Evolutionary conservation across 2,329 filamentous ascomycete species (phyloP).

Genomic region (Macroventuria anomochaeta): DNA sequence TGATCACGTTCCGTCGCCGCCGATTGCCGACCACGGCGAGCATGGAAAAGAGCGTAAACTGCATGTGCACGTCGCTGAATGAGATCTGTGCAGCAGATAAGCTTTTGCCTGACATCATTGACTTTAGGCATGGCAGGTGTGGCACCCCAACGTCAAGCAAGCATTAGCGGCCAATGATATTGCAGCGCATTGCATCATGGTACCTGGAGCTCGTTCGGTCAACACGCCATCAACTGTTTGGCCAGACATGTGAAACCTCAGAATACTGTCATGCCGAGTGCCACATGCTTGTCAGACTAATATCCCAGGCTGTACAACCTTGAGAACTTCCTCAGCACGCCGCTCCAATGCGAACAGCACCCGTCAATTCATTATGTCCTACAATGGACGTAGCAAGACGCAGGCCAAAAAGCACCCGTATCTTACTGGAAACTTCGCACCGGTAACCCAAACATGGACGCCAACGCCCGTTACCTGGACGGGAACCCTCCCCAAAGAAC

Average conservation of each 20-base stretch:
- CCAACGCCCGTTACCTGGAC: slow-evolving; percentile 64
- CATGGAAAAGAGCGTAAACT: slow-evolving; percentile 1
- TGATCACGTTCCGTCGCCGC: slow-evolving; percentile 6
- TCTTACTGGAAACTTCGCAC: slow-evolving; percentile 73
- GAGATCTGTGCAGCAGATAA: slow-evolving; percentile 23
- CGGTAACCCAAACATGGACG: slow-evolving; percentile 62
- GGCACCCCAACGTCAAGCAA: slow-evolving; percentile 9
- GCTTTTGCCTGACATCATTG: slow-evolving; percentile 39
- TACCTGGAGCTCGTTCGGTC: slow-evolving; percentile 2
- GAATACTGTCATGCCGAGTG: slow-evolving; percentile 6
- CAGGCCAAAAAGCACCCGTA: slow-evolving; percentile 55
- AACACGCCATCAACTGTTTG: slow-evolving; percentile 5
- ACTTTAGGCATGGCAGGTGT: slow-evolving; percentile 16
- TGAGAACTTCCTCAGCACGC: not conserved
- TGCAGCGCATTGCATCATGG: slow-evolving; percentile 11
- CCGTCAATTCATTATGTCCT: slow-evolving; percentile 31
- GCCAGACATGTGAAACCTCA: slow-evolving; percentile 17
- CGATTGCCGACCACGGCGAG: slow-evolving; percentile 5
- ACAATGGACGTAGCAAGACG: slow-evolving; percentile 26
- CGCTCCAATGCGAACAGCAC: slow-evolving; percentile 22
- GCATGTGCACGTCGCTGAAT: slow-evolving; percentile 15
- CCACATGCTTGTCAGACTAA: slow-evolving; percentile 5
- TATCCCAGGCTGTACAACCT: not conserved
- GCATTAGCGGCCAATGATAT: slow-evolving; percentile 1
- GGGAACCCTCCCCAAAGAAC: slow-evolving; percentile 67